Evolutionary conservation across 129 eudicot genomes (phyloP).

Genomic region (Glebionis coronaria): DNA sequence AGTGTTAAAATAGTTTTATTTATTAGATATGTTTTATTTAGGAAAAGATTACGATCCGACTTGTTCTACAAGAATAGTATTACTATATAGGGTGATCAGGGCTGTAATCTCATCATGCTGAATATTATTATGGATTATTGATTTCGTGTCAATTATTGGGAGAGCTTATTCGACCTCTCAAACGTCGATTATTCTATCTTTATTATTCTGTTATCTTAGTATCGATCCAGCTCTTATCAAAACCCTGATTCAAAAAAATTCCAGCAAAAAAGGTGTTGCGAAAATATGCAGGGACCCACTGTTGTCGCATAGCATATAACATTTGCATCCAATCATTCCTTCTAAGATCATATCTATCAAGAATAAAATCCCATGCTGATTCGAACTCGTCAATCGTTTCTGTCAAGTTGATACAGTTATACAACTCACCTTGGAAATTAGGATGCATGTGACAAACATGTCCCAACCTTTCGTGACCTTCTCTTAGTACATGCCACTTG

Average conservation of each 20-base stretch:
- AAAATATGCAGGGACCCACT: conserved; percentile 85
- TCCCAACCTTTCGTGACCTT: conserved; percentile 69
- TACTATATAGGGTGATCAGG: too few relatives aligned
- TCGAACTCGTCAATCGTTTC: conserved; percentile 77
- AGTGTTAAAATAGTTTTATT: too few relatives aligned
- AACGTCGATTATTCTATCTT: too few relatives aligned
- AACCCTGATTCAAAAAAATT: conserved; percentile 42
- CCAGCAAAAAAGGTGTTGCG: conserved; percentile 77
- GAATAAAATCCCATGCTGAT: conserved; percentile 57
- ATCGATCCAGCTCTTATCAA: too few relatives aligned
- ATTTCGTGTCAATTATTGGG: too few relatives aligned
- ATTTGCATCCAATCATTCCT: conserved; percentile 79
- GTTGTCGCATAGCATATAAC: conserved; percentile 45
- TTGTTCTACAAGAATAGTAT: too few relatives aligned
- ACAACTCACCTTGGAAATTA: conserved; percentile 69
- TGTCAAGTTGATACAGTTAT: conserved; percentile 72
- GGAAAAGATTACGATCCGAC: too few relatives aligned
- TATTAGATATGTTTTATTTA: too few relatives aligned
- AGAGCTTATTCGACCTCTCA: too few relatives aligned
- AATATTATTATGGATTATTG: too few relatives aligned
- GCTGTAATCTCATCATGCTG: too few relatives aligned
- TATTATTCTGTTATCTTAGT: too few relatives aligned
- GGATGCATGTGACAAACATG: conserved; percentile 67
- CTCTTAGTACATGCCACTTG: conserved; percentile 89
- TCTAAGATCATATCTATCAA: conserved; percentile 73